Conservation (phyloP, 2,329 filamentous ascomycete genomes). For the Xylariaceae sp. region DNA sequence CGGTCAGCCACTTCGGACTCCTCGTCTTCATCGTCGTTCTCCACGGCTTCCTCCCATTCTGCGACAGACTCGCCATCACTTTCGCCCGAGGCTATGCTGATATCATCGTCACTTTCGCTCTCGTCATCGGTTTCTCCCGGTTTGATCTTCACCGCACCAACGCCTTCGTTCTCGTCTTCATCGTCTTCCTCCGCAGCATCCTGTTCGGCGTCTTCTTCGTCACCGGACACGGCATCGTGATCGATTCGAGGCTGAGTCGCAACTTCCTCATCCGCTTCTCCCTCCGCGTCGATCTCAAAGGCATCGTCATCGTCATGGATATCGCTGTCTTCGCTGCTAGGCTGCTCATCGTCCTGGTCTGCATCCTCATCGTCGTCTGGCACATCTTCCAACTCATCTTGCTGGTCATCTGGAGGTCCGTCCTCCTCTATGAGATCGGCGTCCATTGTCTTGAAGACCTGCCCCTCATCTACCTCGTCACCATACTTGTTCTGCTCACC, state of each 20-base stretch:
- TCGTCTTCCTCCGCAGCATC: conserved; percentile 38
- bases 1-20: conserved; percentile 36
- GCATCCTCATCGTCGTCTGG: conserved; percentile 36
- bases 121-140: conserved; percentile 54
- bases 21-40: conserved; percentile 38
- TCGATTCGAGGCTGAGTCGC: conserved; percentile 15
- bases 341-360: conserved; percentile 25
- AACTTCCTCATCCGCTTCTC: conserved; percentile 46
- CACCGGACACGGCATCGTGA: conserved; percentile 35
- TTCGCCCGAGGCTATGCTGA: conserved; percentile 32
- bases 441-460: conserved; percentile 33
- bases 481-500: conserved; percentile 16
- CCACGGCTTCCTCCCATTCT: conserved; percentile 36
- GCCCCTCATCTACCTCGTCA: conserved; percentile 29
- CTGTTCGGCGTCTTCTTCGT: conserved; percentile 37
- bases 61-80: conserved; percentile 35
- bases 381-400: conserved; percentile 19
- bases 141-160: conserved; percentile 60
- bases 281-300: conserved; percentile 46
- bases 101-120: conserved; percentile 39
- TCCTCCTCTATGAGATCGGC: conserved; percentile 11
- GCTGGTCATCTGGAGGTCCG: conserved; percentile 11
- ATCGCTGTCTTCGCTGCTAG: conserved; percentile 35
- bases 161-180: conserved; percentile 56
- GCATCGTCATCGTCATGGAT: conserved; percentile 41